Evolutionary conservation across 2,329 filamentous ascomycete genomes (phyloP).

Genomic region (Diplocarpon rosae): DNA sequence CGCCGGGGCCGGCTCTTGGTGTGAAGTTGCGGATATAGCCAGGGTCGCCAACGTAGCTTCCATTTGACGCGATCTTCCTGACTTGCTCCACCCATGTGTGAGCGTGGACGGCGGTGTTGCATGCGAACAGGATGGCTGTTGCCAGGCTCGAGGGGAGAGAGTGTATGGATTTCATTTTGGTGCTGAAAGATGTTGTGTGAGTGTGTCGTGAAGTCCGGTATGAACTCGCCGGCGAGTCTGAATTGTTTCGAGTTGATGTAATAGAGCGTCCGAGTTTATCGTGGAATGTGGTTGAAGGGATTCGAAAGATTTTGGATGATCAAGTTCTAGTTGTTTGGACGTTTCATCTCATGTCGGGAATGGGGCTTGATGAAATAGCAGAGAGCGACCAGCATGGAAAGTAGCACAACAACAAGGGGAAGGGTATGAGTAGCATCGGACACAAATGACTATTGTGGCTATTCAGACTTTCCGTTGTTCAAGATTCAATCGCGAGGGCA

Average conservation of each 20-base stretch:
- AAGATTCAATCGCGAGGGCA: constrained; percentile 12
- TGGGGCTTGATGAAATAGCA: not conserved
- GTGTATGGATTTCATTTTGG: constrained; percentile 9
- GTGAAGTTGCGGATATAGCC: constrained; percentile 69
- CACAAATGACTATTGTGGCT: constrained; percentile 16
- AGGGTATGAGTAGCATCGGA: constrained; percentile 9
- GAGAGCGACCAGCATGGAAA: constrained; percentile 17
- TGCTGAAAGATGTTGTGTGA: not conserved
- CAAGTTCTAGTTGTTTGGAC: no score
- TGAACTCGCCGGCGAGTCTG: constrained; percentile 6
- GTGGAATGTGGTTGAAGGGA: constrained; percentile 1
- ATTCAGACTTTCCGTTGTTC: constrained; percentile 11
- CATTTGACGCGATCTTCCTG: constrained; percentile 59
- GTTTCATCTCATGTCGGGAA: no score
- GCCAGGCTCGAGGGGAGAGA: constrained; percentile 7
- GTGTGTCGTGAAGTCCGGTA: not conserved
- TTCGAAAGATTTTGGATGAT: not conserved
- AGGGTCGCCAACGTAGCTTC: constrained; percentile 55
- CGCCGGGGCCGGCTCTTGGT: constrained; percentile 48
- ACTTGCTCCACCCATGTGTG: constrained; percentile 82
- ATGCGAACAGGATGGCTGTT: constrained; percentile 13
- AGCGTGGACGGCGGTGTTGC: constrained; percentile 28
- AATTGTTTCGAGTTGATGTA: not conserved
- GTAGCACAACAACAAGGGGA: constrained; percentile 9
- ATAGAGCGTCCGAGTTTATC: not conserved